phyloP scores from a whole-genome alignment of 768 basidiomycete genomes.

The Cystobasidium tubakii region DNA sequence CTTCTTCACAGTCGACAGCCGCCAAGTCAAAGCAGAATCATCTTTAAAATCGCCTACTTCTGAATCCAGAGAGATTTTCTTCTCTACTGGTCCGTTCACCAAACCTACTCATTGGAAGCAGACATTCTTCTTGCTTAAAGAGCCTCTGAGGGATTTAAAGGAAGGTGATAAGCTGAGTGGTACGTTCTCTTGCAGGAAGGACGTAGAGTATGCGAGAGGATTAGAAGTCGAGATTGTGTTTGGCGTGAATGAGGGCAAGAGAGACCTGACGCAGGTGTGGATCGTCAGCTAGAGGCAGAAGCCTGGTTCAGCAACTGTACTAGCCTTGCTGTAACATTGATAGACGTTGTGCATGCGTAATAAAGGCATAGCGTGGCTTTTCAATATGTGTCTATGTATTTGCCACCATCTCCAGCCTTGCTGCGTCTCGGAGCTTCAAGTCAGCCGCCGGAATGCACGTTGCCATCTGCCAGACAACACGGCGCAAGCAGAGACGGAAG shows the following conservation, averaged over 20 bases:
- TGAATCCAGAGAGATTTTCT: conserved; percentile 46
- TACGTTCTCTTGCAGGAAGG: conserved; percentile 77
- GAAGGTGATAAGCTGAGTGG: conserved; percentile 70
- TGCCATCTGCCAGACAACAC: background rate
- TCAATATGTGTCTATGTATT: background rate
- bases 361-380: background rate
- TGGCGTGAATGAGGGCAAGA: conserved; percentile 47
- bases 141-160: conserved; percentile 63
- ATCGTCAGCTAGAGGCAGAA: conserved; percentile 9
- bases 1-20: conserved; percentile 61
- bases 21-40: conserved; percentile 42
- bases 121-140: conserved; percentile 74
- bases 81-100: conserved; percentile 84
- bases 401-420: background rate
- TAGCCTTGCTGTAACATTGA: no score
- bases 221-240: conserved; percentile 87
- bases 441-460: background rate
- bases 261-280: conserved; percentile 22
- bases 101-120: conserved; percentile 96
- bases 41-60: conserved; percentile 30
- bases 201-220: conserved; percentile 71
- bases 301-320: no score
- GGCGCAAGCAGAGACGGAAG: background rate
- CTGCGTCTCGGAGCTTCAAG: background rate
- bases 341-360: background rate